Base-by-base conservation (phyloP, 192 early-diverging fungal genomes). In the Entomortierella chlamydospora region DNA sequence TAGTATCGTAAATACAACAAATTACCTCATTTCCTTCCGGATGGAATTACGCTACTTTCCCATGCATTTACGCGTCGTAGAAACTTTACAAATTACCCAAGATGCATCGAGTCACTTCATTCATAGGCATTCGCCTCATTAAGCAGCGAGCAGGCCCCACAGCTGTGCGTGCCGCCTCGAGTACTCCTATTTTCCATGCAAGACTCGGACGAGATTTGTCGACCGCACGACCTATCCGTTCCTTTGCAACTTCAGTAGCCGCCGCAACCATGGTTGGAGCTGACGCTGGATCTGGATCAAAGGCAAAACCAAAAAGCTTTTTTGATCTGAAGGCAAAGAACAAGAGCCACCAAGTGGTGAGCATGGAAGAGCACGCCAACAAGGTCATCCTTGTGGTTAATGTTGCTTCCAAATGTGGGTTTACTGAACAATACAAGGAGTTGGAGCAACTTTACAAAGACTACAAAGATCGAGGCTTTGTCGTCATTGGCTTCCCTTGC, bases 361-460 rank as follows among this genome's bases (percentile, higher is more conserved):
- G 68, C 30, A 87, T 92, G 59, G 61, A 64, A 3, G 78, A 89
- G 64, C 87, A 88, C 28, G 53, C 87, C 61, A 88, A 87, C 85
- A 93, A 95, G 77, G 91, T 91, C 18, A 88, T 94, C n/a, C 83
- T 98, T 25, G 81, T 96, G 28, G 93, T 96, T 69, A 98, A 98
- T 76, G 91, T 94, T 10, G 96, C 95, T 18, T 94, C 93, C 64
- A 88, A 94, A 79, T 98, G 96, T 84, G 95, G 95, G 6, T 94
- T 93, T 68, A 94, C 94, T 20, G 71, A 82, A 2, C 95, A 96
- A 73, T 94, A 94, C 80, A 65, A 70, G 20, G 91, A 85, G 6
- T 83, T 95, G 18, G 87, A 94, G 74, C 57, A 86, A 47, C 78
- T 95, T 43, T 86, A 93, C 80, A 63, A 92, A 39, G 82, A 86